Evolutionary conservation across 345 rosid species (phyloP).

Genomic region (Gossypium sturtianum): DNA sequence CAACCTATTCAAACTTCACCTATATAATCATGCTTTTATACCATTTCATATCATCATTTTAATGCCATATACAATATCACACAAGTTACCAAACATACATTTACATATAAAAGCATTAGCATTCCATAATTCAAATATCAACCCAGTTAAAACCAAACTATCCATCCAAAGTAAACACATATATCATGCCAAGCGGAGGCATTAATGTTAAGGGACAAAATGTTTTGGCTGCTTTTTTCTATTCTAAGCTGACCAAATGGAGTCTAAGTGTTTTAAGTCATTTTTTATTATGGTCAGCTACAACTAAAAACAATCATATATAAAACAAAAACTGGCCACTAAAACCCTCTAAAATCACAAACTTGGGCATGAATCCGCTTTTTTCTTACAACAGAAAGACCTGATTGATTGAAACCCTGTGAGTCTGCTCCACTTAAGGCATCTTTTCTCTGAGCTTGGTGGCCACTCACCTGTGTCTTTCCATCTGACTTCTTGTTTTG

Average conservation of each 20-base stretch:
- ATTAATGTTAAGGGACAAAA: not conserved
- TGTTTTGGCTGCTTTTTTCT: not conserved
- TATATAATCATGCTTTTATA: too few species aligned
- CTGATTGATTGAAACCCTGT: slow-evolving; percentile 63
- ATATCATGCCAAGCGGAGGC: not conserved
- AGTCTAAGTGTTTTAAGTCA: not conserved
- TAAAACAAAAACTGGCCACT: not conserved
- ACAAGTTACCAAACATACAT: too few species aligned
- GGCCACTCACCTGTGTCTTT: slow-evolving; percentile 59
- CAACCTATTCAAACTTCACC: too few species aligned
- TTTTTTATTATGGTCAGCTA: not conserved
- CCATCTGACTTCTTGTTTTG: slow-evolving; percentile 60
- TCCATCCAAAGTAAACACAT: too few species aligned
- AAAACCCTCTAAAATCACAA: slow-evolving; percentile 19
- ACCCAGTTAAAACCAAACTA: too few species aligned
- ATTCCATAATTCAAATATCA: too few species aligned
- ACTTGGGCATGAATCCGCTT: slow-evolving; percentile 91
- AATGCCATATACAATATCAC: too few species aligned
- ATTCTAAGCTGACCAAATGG: not conserved
- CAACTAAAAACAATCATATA: not conserved
- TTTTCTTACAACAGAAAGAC: slow-evolving; percentile 66
- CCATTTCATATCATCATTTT: too few species aligned
- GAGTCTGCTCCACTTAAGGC: slow-evolving; percentile 58
- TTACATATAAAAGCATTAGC: too few species aligned
- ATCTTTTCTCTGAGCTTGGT: slow-evolving; percentile 69